These are phyloP conservation scores for Acidiella bohemica DNA, from an alignment of 495 filamentous ascomycete species.

Conservation along the genomic window DNA sequence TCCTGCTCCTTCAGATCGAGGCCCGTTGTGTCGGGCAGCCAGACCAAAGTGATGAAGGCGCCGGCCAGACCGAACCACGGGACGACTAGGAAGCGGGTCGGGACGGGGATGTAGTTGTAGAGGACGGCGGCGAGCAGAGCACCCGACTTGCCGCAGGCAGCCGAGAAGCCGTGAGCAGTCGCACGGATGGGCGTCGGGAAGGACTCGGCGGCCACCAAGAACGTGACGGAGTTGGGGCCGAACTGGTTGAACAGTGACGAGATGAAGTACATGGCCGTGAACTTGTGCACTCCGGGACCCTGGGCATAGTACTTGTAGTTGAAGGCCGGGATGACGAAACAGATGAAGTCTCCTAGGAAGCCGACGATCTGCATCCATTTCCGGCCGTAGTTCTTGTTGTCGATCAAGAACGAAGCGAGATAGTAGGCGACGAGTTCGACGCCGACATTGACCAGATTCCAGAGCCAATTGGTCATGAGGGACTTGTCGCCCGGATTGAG, in stretches of 20 bases:
- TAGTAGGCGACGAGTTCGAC: constrained; percentile 80
- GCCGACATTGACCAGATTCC: constrained; percentile 74
- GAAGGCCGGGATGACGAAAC: constrained; percentile 77
- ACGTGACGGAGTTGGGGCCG: constrained; percentile 81
- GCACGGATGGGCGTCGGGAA: constrained; percentile 83
- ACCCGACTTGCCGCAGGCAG: constrained; percentile 69
- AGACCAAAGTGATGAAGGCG: constrained; percentile 60
- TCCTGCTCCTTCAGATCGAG: constrained; percentile 91
- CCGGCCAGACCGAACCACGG: constrained; percentile 84
- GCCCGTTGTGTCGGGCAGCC: constrained; percentile 84
- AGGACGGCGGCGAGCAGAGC: constrained; percentile 71
- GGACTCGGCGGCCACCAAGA: constrained; percentile 82
- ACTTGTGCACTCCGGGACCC: constrained; percentile 50
- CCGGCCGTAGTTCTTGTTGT: constrained; percentile 83
- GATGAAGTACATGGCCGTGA: constrained; percentile 90
- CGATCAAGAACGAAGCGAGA: constrained; percentile 62
- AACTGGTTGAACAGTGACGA: constrained; percentile 96
- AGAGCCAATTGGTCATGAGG: constrained; percentile 75
- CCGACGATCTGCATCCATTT: constrained; percentile 87
- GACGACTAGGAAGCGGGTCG: constrained; percentile 71
- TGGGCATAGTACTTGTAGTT: constrained; percentile 63
- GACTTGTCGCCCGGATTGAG: constrained; percentile 48
- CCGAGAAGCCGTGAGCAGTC: constrained; percentile 79
- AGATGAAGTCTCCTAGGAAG: constrained; percentile 74
- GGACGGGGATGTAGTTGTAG: constrained; percentile 75